These are phyloP conservation scores for Diospyros kaki DNA, from an alignment of 148 eudicot genomes.

Conservation along the genomic window DNA sequence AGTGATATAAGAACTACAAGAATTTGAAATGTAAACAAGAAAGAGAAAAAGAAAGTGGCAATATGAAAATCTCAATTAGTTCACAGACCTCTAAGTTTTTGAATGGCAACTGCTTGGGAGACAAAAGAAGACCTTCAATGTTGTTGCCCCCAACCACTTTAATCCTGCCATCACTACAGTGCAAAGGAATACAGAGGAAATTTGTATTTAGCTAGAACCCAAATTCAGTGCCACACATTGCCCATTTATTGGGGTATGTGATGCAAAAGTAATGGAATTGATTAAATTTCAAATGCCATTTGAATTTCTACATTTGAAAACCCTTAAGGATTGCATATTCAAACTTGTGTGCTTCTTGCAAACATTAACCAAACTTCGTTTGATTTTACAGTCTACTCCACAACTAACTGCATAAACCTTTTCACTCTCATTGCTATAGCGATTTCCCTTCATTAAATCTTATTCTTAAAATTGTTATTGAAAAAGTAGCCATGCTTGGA, in stretches of 20 bases:
- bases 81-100: conserved; percentile 76
- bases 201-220: neutral
- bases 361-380: no score
- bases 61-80: conserved; percentile 5
- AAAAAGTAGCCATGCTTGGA: no score
- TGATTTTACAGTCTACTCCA: no score
- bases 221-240: neutral
- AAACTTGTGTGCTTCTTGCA: neutral
- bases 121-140: conserved; percentile 81
- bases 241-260: neutral
- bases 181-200: conserved; percentile 5
- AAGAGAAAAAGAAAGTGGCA: neutral
- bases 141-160: conserved; percentile 82
- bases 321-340: neutral
- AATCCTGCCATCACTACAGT: conserved; percentile 87
- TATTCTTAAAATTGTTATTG: no score
- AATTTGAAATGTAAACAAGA: conserved; percentile 1
- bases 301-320: neutral
- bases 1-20: neutral
- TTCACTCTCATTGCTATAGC: no score
- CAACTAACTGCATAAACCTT: no score
- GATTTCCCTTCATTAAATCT: neutral
- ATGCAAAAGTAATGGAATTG: conserved; percentile 5
- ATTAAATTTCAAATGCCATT: neutral
- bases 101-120: conserved; percentile 65